A percentile compares a stretch with the other conserved stretches of the same genome.
Conservation (phyloP, 2,329 filamentous ascomycete species). For the Aureobasidium sp. region DNA sequence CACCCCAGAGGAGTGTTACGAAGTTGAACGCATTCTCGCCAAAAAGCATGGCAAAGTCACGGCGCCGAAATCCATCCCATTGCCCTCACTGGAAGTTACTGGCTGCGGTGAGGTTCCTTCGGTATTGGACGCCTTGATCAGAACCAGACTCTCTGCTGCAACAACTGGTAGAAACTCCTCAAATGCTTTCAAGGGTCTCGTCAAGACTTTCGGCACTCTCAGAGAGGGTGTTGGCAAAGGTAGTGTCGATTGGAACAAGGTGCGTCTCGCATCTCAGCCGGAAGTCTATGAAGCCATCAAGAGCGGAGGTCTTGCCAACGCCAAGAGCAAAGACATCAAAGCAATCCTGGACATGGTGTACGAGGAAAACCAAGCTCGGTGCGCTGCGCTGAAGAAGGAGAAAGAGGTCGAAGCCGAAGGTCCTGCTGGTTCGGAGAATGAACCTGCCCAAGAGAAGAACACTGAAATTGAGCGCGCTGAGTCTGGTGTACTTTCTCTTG, state of each 20-base stretch:
- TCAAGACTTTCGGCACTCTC: slow-evolving; percentile 56
- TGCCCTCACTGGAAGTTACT: slow-evolving; percentile 62
- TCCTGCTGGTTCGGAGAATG: slow-evolving; percentile 36
- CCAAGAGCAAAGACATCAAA: slow-evolving; percentile 68
- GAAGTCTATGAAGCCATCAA: slow-evolving; percentile 65
- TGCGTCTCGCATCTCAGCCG: slow-evolving; percentile 51
- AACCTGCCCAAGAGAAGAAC: slow-evolving; percentile 46
- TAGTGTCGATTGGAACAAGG: slow-evolving; percentile 68
- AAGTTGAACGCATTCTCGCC: slow-evolving; percentile 60
- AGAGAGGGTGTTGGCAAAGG: slow-evolving; percentile 59
- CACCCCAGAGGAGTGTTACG: slow-evolving; percentile 60
- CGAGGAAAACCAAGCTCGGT: slow-evolving; percentile 56
- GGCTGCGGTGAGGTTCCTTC: slow-evolving; percentile 63
- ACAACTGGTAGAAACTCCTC: slow-evolving; percentile 56
- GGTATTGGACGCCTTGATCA: slow-evolving; percentile 56
- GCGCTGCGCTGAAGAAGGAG: slow-evolving; percentile 41
- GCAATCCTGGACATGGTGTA: slow-evolving; percentile 65
- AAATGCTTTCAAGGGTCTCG: slow-evolving; percentile 58
- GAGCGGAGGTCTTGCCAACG: slow-evolving; percentile 60
- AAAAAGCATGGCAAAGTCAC: slow-evolving; percentile 57
- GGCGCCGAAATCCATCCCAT: slow-evolving; percentile 59
- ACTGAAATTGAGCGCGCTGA: slow-evolving; percentile 52
- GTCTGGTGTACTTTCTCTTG: slow-evolving; percentile 55
- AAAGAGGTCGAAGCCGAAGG: slow-evolving; percentile 17
- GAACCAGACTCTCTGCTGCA: slow-evolving; percentile 55